Conservation (phyloP, 345 rosid species). For the Eucalyptus curtisii region DNA sequence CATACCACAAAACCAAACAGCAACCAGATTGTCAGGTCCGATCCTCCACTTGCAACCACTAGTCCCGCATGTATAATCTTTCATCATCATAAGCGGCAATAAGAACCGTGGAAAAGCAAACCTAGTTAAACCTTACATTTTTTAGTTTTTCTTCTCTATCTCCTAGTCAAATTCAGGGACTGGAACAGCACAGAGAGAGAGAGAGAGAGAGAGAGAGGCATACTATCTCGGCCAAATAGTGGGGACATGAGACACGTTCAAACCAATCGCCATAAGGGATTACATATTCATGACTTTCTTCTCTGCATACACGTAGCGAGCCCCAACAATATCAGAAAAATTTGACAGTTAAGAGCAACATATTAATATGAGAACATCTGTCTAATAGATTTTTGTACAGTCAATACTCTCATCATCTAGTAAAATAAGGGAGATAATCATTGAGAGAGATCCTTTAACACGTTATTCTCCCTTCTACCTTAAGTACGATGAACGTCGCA, state of each 20-base stretch:
- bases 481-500: neutral
- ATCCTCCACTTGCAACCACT: constrained; percentile 65
- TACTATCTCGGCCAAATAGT: constrained; percentile 82
- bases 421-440: neutral
- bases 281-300: constrained; percentile 23
- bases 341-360: neutral
- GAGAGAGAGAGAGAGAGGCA: neutral
- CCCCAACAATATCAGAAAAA: constrained; percentile 23
- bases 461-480: neutral
- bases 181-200: neutral
- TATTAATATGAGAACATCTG: neutral
- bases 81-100: neutral
- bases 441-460: neutral
- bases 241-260: constrained; percentile 57
- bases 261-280: constrained; percentile 80
- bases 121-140: neutral
- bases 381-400: neutral
- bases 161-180: neutral
- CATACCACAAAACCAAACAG: constrained; percentile 56
- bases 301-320: constrained; percentile 21
- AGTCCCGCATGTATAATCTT: constrained; percentile 64
- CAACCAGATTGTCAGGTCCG: constrained; percentile 50
- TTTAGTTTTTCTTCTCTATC: neutral
- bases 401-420: neutral
- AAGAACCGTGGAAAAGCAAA: neutral